Percentiles rank a stretch among this genome's conserved stretches.
Conservation (phyloP, 2,329 filamentous ascomycete genomes). For the Aurifilum marmelostoma region DNA sequence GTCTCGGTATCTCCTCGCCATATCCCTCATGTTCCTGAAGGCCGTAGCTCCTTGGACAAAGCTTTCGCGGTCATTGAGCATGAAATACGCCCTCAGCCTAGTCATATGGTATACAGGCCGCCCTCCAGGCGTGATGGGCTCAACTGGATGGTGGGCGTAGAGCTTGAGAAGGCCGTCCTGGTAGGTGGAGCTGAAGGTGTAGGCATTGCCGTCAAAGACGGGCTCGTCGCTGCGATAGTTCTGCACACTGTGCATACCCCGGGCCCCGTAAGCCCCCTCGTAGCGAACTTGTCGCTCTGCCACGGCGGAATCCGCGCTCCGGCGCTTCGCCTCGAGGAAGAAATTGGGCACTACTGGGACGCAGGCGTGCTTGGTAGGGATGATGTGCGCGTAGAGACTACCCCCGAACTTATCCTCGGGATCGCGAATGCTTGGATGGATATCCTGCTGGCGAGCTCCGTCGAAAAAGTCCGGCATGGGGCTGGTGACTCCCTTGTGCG, state of each 20-base stretch:
- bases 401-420: too few relatives aligned
- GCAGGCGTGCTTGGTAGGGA: too few relatives aligned
- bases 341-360: slow-evolving; percentile 42
- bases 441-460: too few relatives aligned
- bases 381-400: too few relatives aligned
- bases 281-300: slow-evolving; percentile 42
- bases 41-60: slow-evolving; percentile 43
- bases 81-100: slow-evolving; percentile 34
- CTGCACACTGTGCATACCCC: slow-evolving; percentile 2
- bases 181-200: background rate
- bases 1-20: slow-evolving; percentile 43
- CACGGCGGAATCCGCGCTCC: slow-evolving; percentile 37
- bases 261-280: background rate
- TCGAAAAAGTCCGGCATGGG: too few relatives aligned
- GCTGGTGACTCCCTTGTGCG: too few relatives aligned
- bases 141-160: slow-evolving; percentile 43
- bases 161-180: slow-evolving; percentile 40
- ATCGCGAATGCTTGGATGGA: too few relatives aligned
- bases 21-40: slow-evolving; percentile 45
- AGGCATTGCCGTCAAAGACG: background rate
- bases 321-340: slow-evolving; percentile 46
- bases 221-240: slow-evolving; percentile 25
- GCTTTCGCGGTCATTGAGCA: slow-evolving; percentile 36
- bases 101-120: slow-evolving; percentile 48
- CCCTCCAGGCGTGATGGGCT: slow-evolving; percentile 36